phyloP scores from a whole-genome alignment of 2,329 filamentous ascomycete species.

The Epichloe typhina region DNA sequence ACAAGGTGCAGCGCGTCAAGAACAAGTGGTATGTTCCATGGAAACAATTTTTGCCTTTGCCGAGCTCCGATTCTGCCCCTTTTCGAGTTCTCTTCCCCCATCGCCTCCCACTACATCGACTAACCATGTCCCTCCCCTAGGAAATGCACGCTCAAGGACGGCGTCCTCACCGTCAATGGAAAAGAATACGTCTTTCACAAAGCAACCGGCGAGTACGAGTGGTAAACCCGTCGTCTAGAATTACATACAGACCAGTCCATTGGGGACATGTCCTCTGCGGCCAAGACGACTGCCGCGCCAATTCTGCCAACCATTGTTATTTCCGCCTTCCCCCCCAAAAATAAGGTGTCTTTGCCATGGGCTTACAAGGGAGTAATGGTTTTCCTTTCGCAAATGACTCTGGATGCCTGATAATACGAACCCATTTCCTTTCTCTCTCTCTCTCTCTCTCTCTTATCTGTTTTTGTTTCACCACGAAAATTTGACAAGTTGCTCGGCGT shows the following conservation, averaged over 20 bases:
- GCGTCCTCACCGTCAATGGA: conserved; percentile 81
- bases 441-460: too few species aligned
- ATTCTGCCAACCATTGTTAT: neutral
- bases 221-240: conserved; percentile 40
- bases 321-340: too few species aligned
- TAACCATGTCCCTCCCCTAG: conserved; percentile 23
- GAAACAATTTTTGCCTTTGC: too few species aligned
- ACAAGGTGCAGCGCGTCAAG: conserved; percentile 98
- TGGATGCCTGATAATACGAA: too few species aligned
- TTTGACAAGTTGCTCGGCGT: neutral
- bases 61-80: neutral
- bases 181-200: conserved; percentile 98
- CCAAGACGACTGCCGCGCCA: neutral
- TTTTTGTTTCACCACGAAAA: neutral
- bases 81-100: conserved; percentile 7
- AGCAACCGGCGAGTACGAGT: conserved; percentile 93
- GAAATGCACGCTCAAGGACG: conserved; percentile 98
- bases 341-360: too few species aligned
- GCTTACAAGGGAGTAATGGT: too few species aligned
- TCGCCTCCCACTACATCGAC: conserved; percentile 1
- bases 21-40: conserved; percentile 68
- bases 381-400: too few species aligned
- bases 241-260: too few species aligned
- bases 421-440: too few species aligned
- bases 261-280: too few species aligned